Evolutionary conservation across 2,329 filamentous ascomycete genomes (phyloP), one percentile per base, ranked within the genome.

Genomic region (Emergomyces pasteurianus): DNA sequence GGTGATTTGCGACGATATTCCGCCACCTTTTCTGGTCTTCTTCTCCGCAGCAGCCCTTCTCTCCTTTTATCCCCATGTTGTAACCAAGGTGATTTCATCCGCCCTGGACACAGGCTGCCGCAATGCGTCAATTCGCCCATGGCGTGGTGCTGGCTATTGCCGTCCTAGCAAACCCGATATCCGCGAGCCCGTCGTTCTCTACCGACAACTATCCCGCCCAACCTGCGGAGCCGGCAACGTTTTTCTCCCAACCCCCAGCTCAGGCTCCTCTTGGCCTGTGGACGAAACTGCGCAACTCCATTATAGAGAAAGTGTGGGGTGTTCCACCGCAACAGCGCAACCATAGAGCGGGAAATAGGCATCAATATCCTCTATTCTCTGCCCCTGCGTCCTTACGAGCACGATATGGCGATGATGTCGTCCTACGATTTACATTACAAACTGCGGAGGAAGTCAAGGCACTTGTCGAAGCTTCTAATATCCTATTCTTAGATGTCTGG

Each of bases 401-500:
- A 38, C 76, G 78, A 62, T 96, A 96, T 72, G 84, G 85, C 63
- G 83, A 87, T 64, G 86, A 96, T 73, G 81, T 96, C n/a, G 90
- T 99, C 18, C 77, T 97, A 64, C 86, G 94, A 46, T 96, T 97
- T 80, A 90, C 69, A 78, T 61, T 96, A 60, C 86, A 82, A 63
- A 85, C 82, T 31, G 74, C 80, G 2, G 80, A 85, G 23, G 89
- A 95, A 69, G 86, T 89, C 62, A 74, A 77, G 40, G 86, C 86
- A 1, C 78, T 96, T 60, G 81, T 86, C n/a, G 82, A 88, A 61
- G 90, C 90, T 2, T 81, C 86, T 0, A 81, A 88, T 63, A 83
- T 85, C 21, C 81, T 96, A 28, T 87, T 94, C 67, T 79, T 97
- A 49, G 94, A 99, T 70, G 83, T 97, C 1, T 99, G 94, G 94